phyloP scores from a whole-genome alignment of 2,329 filamentous ascomycete genomes.

The Plectosphaerella plurivora region DNA sequence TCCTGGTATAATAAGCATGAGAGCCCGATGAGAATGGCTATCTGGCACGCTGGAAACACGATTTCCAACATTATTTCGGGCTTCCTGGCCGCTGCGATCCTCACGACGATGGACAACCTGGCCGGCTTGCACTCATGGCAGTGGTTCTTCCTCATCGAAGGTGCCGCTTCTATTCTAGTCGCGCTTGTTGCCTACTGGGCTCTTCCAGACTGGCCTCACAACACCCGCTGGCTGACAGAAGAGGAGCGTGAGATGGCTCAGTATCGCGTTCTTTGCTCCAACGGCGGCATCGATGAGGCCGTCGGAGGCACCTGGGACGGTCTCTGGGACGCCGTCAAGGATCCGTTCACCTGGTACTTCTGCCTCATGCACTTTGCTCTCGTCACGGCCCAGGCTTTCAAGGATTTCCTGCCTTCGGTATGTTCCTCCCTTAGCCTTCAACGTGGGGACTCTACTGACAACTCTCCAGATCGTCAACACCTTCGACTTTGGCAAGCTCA shows the following conservation, averaged over 20 bases:
- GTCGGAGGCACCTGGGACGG: slow-evolving; percentile 30
- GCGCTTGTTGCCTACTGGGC: slow-evolving; percentile 26
- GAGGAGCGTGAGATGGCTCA: slow-evolving; percentile 35
- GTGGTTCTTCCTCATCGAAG: slow-evolving; percentile 42
- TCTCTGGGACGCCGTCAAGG: slow-evolving; percentile 22
- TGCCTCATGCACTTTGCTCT: slow-evolving; percentile 36
- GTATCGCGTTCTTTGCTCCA: slow-evolving; percentile 26
- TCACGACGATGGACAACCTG: slow-evolving; percentile 35
- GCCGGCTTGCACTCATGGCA: slow-evolving; percentile 33
- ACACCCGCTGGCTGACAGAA: slow-evolving; percentile 29
- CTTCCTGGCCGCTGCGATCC: slow-evolving; percentile 37
- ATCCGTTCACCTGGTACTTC: slow-evolving; percentile 34
- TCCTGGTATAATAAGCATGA: slow-evolving; percentile 41
- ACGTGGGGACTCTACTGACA: not conserved
- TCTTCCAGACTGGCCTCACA: slow-evolving; percentile 32
- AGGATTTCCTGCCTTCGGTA: slow-evolving; percentile 35
- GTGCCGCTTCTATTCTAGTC: slow-evolving; percentile 26
- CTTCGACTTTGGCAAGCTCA: slow-evolving; percentile 18
- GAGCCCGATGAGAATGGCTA: slow-evolving; percentile 33
- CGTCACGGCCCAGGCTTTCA: slow-evolving; percentile 34
- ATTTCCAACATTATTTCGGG: slow-evolving; percentile 40
- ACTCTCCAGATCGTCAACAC: slow-evolving; percentile 18
- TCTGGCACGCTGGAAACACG: slow-evolving; percentile 39
- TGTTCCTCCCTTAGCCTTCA: not conserved
- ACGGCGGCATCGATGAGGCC: slow-evolving; percentile 28